phyloP scores from a whole-genome alignment of 1,139 yeast species.

The Yamadazyma pseudoaaseri region DNA sequence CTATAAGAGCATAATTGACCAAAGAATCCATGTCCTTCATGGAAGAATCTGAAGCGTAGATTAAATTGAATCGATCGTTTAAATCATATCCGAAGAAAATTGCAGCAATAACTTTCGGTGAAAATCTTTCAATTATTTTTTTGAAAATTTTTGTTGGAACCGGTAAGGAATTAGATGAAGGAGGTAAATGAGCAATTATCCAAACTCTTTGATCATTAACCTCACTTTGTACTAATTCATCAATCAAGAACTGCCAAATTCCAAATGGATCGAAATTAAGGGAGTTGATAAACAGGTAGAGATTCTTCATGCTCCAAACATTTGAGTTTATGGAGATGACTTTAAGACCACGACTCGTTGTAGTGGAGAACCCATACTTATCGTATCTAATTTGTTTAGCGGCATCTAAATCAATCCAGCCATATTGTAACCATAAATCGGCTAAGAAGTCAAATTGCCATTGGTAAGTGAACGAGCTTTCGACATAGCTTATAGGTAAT shows the following conservation, averaged over 20 bases:
- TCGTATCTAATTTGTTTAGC: slow-evolving; percentile 30
- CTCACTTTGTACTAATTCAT: slow-evolving; percentile 29
- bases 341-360: slow-evolving; percentile 26
- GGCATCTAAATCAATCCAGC: slow-evolving; percentile 38
- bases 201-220: slow-evolving; percentile 28
- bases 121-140: slow-evolving; percentile 27
- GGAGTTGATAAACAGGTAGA: slow-evolving; percentile 23
- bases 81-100: slow-evolving; percentile 29
- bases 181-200: slow-evolving; percentile 32
- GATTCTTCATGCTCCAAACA: slow-evolving; percentile 28
- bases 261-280: slow-evolving; percentile 25
- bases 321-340: slow-evolving; percentile 32
- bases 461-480: slow-evolving; percentile 17
- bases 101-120: slow-evolving; percentile 33
- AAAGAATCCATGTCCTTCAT: slow-evolving; percentile 20
- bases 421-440: slow-evolving; percentile 29
- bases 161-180: slow-evolving; percentile 22
- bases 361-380: slow-evolving; percentile 25
- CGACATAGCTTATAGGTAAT: slow-evolving; percentile 18
- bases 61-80: slow-evolving; percentile 25
- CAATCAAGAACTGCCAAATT: slow-evolving; percentile 27
- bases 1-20: slow-evolving; percentile 28
- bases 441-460: slow-evolving; percentile 30
- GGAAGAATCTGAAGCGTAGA: slow-evolving; percentile 23
- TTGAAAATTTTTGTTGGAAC: slow-evolving; percentile 26